Evolutionary conservation across 768 basidiomycete species (phyloP).

Genomic region (Lyophyllum decastes): DNA sequence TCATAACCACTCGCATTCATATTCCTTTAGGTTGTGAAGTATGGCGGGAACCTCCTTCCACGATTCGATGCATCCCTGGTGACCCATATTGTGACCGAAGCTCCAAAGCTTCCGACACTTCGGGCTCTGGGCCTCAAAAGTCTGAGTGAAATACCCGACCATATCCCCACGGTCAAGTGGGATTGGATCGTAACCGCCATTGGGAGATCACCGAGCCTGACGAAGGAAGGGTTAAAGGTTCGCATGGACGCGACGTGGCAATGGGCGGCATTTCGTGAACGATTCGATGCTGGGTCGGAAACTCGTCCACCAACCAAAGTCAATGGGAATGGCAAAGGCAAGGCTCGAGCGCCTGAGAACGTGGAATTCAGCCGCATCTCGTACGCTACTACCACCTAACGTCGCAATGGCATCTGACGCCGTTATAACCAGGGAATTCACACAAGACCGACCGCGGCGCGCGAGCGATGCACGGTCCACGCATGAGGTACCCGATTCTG

Average conservation of each 20-base stretch:
- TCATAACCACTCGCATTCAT: not conserved
- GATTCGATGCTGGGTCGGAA: slow-evolving; percentile 46
- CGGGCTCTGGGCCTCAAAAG: slow-evolving; percentile 48
- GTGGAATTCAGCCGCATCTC: slow-evolving; percentile 48
- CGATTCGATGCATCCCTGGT: slow-evolving; percentile 54
- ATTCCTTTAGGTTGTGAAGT: slow-evolving; percentile 52
- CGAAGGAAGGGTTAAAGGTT: slow-evolving; percentile 28
- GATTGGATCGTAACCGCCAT: slow-evolving; percentile 53
- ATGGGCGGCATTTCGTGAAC: slow-evolving; percentile 48
- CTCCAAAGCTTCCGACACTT: slow-evolving; percentile 28
- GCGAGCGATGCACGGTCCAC: slow-evolving; percentile 2
- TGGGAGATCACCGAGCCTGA: slow-evolving; percentile 18
- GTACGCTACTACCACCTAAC: slow-evolving; percentile 31
- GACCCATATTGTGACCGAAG: slow-evolving; percentile 70
- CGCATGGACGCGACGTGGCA: slow-evolving; percentile 40
- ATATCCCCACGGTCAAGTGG: slow-evolving; percentile 69
- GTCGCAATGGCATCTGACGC: slow-evolving; percentile 7
- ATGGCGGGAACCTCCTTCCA: slow-evolving; percentile 64
- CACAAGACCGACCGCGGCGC: slow-evolving; percentile 27
- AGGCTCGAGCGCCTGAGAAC: slow-evolving; percentile 8
- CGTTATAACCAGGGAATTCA: slow-evolving; percentile 32
- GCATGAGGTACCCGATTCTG: slow-evolving; percentile 15
- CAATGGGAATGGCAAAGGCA: slow-evolving; percentile 29
- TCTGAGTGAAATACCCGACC: slow-evolving; percentile 59
- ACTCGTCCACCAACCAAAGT: slow-evolving; percentile 13